Percentiles rank a stretch among this genome's conserved stretches.
These are phyloP conservation scores for Dinochytrium kinnereticum DNA, from an alignment of 371 early-diverging fungal genomes.

Conservation along the genomic window DNA sequence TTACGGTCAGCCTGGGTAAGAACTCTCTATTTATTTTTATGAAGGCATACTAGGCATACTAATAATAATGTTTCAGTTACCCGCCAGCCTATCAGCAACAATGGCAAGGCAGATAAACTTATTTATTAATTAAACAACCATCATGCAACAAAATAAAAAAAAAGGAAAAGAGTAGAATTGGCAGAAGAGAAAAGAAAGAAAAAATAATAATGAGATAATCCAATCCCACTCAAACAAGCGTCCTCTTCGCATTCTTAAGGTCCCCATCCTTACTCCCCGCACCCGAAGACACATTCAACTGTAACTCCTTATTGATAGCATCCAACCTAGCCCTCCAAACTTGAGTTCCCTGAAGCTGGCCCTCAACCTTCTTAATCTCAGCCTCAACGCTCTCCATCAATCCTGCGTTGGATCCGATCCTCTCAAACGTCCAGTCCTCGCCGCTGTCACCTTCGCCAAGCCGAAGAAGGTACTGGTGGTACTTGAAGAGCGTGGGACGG, in stretches of 20 bases:
- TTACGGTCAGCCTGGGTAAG: constrained; percentile 18
- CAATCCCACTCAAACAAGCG: constrained; percentile 38
- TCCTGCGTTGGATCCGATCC: constrained; percentile 24
- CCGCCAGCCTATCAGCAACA: background rate
- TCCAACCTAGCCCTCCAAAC: constrained; percentile 71
- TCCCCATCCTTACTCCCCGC: constrained; percentile 19
- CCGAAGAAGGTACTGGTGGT: constrained; percentile 62
- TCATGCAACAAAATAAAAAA: background rate
- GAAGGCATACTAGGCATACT: background rate
- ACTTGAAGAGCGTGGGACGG: constrained; percentile 57
- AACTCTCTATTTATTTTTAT: background rate
- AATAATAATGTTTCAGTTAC: background rate
- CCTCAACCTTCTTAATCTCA: constrained; percentile 63
- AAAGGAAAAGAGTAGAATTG: background rate
- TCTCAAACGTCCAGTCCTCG: constrained; percentile 57
- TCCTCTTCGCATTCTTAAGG: constrained; percentile 53
- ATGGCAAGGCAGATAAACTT: constrained; percentile 2
- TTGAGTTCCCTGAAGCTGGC: constrained; percentile 72
- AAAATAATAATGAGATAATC: background rate
- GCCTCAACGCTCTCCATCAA: constrained; percentile 37
- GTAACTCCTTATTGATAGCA: constrained; percentile 57
- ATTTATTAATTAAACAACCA: background rate
- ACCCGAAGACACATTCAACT: constrained; percentile 24
- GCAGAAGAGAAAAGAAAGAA: background rate
- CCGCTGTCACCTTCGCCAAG: constrained; percentile 69